phyloP scores from a whole-genome alignment of 495 filamentous ascomycete genomes.

The Lentithecium fluviatile region DNA sequence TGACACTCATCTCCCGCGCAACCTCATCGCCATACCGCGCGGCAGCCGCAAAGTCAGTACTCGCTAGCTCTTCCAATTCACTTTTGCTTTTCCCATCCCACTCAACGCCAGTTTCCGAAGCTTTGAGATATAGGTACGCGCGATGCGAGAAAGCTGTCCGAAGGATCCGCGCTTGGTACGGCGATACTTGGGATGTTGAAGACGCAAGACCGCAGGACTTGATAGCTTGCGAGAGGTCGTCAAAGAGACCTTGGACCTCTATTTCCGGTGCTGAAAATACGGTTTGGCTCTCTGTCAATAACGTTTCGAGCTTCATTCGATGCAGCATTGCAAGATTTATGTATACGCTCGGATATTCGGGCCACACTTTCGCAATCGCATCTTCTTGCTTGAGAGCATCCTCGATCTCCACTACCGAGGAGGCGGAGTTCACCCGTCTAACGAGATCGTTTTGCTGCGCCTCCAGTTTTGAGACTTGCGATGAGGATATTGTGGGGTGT shows the following conservation, averaged over 20 bases:
- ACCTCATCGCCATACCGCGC: slow-evolving; percentile 77
- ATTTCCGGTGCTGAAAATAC: slow-evolving; percentile 5
- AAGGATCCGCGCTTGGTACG: slow-evolving; percentile 60
- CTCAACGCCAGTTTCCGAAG: slow-evolving; percentile 49
- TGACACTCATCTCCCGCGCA: slow-evolving; percentile 71
- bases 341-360: slow-evolving; percentile 69
- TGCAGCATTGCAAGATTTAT: slow-evolving; percentile 76
- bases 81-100: slow-evolving; percentile 49
- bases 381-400: slow-evolving; percentile 48
- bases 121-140: slow-evolving; percentile 66
- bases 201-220: slow-evolving; percentile 52
- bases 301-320: slow-evolving; percentile 58
- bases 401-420: slow-evolving; percentile 36
- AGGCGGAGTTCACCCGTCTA: slow-evolving; percentile 12
- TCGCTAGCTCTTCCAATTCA: slow-evolving; percentile 70
- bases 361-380: slow-evolving; percentile 56
- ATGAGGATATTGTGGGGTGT: slow-evolving; percentile 55
- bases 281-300: not conserved
- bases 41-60: slow-evolving; percentile 69
- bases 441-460: slow-evolving; percentile 18
- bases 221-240: slow-evolving; percentile 68
- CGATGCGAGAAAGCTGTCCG: slow-evolving; percentile 74
- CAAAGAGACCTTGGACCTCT: slow-evolving; percentile 44
- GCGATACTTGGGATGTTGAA: slow-evolving; percentile 54
- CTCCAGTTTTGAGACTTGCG: slow-evolving; percentile 18